phyloP scores from a whole-genome alignment of 148 eudicot genomes.

The Agrostemma githago region DNA sequence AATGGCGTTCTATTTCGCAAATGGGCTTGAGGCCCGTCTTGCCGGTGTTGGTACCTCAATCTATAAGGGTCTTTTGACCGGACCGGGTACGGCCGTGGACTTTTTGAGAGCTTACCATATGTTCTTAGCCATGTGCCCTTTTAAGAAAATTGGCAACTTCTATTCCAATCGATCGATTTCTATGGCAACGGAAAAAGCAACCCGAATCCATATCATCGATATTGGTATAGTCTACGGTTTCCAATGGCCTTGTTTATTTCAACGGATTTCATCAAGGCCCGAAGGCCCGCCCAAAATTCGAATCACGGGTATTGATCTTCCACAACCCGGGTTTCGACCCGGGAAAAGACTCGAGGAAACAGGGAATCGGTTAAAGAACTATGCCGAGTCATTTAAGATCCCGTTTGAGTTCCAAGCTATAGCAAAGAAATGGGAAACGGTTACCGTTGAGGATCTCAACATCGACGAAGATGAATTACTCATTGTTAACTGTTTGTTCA shows the following conservation, averaged over 20 bases:
- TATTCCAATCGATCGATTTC: slow-evolving; percentile 56
- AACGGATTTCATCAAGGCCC: slow-evolving; percentile 57
- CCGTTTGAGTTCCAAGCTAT: slow-evolving; percentile 70
- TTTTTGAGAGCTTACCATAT: slow-evolving; percentile 71
- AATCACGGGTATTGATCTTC: slow-evolving; percentile 73
- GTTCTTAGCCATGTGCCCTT: slow-evolving; percentile 60
- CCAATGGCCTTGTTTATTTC: slow-evolving; percentile 73
- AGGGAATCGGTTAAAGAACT: slow-evolving; percentile 50
- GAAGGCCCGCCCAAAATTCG: slow-evolving; percentile 81
- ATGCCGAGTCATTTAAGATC: slow-evolving; percentile 60
- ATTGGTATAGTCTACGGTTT: slow-evolving; percentile 74
- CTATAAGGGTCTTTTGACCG: slow-evolving; percentile 36
- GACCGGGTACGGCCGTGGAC: slow-evolving; percentile 56
- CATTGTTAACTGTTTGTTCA: slow-evolving; percentile 52
- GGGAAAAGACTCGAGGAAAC: slow-evolving; percentile 72
- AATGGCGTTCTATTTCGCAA: slow-evolving; percentile 71
- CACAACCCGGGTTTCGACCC: slow-evolving; percentile 74
- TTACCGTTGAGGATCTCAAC: slow-evolving; percentile 61
- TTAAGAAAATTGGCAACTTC: slow-evolving; percentile 50
- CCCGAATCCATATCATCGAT: slow-evolving; percentile 59
- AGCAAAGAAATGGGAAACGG: slow-evolving; percentile 77
- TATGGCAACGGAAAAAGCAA: slow-evolving; percentile 46
- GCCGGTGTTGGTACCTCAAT: slow-evolving; percentile 67
- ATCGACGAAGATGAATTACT: slow-evolving; percentile 54
- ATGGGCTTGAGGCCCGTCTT: slow-evolving; percentile 78